Base-by-base conservation (phyloP, 345 rosid species). In the Ricinus communis region DNA sequence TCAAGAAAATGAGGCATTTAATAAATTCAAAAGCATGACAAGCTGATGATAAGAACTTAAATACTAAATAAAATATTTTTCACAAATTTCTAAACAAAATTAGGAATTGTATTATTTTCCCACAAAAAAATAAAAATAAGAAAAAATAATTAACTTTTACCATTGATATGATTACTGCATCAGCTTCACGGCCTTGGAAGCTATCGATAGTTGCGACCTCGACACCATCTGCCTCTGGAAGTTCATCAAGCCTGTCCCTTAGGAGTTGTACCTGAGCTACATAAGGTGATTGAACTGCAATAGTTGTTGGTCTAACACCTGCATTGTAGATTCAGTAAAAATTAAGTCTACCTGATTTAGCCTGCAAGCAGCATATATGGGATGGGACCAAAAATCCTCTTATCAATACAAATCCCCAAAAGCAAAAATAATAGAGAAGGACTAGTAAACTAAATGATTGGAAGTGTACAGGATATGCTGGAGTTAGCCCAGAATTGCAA, bases 111-210 rank as follows among this genome's bases (percentile, higher is more conserved):
- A n/a, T n/a, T n/a, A n/a, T n/a, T n/a, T n/a, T n/a, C n/a, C n/a
- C n/a, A n/a, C n/a, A n/a, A n/a, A n/a, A n/a, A n/a, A n/a, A n/a
- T n/a, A n/a, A n/a, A n/a, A n/a, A n/a, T n/a, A n/a, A n/a, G n/a
- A n/a, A n/a, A n/a, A n/a, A n/a, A n/a, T n/a, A n/a, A n/a, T n/a
- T n/a, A 56, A 65, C 27, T 50, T 61, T 65, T 90, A 94, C 98
- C 98, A 94, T 94, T 76, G 97, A 94, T 79, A 94, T 91, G 58
- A 94, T 88, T 31, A 90, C 96, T 54, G 96, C 97, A 85, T 94
- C 98, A 76, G 97, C 97, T 58, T 90, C 97, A 14, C 98, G 87
- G 0, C 98, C 98, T 83, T 94, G 97, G 79, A 91, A 94, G 82
- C 97, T 94, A 73, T 94, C 98, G 18, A 94, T 88, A 50, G 97